Evolutionary conservation across 2,329 filamentous ascomycete genomes (phyloP), one percentile per base, ranked within the genome.

Genomic region (Diaporthe sp.): DNA sequence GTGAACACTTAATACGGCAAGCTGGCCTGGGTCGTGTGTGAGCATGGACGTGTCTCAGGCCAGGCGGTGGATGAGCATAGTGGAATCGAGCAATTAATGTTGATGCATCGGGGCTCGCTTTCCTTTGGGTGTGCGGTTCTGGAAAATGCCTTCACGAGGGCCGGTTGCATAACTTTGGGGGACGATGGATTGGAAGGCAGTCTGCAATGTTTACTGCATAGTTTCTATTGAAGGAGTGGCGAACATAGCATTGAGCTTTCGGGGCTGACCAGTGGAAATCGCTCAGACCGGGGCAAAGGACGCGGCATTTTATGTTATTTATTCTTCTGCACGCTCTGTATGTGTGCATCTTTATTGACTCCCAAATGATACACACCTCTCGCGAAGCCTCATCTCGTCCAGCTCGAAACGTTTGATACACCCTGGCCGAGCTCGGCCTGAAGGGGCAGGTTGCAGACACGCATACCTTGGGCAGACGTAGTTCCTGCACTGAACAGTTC

Each of bases 1-100:
- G 90, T 92, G 82, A 87, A n/a, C 71, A 53, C 37, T 65, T 65
- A 25, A 73, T 42, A 73, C n/a, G n/a, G 34, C 47, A 65, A 5
- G 71, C 53, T 53, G 65, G 31, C 34, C 47, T 39, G 65, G 47
- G n/a, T 5, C 31, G 13, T 28, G 47, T 39, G 34, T 42, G 65
- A 9, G 34, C 34, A 55, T 42, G 34, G 34, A 17, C 65, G 9
- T 39, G 49, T 53, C 34, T 55, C 31, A 31, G n/a, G 31, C 65
- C n/a, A 55, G 13, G 65, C n/a, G 65, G 65, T 70, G 65, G 65
- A 55, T 28, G n/a, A 70, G 65, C 65, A 42, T 70, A 34, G 34
- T 37, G 22, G 34, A 55, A 70, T 28, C 49, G 65, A 70, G 65
- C 65, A 13, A 42, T 42, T 70, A 55, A 70, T 70, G n/a, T 53